Percentiles rank a stretch among this genome's conserved stretches.
phyloP scores from a whole-genome alignment of 257 asterid genomes.

The Solanum virginianum region DNA sequence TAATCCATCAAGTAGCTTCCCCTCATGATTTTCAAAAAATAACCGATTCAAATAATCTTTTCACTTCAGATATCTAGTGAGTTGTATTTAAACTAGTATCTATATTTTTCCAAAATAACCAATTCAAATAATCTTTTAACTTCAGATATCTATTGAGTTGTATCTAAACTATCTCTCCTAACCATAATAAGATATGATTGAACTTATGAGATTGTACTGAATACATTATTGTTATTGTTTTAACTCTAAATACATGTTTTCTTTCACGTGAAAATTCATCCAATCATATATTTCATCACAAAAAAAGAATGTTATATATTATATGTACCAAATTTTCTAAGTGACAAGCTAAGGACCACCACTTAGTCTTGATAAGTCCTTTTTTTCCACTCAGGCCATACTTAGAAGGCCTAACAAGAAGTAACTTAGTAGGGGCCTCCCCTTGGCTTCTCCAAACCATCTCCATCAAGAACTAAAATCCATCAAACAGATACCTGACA shows the following conservation, averaged over 20 bases:
- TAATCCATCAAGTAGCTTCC: not conserved
- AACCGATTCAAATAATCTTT: not conserved
- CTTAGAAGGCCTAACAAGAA: not conserved
- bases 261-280: not conserved
- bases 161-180: not conserved
- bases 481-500: conserved; percentile 1
- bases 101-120: not conserved
- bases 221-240: not conserved
- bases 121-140: not conserved
- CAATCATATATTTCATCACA: not conserved
- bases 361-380: not conserved
- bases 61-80: too few relatives aligned
- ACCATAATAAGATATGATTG: not conserved
- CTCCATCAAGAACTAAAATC: not conserved
- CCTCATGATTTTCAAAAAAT: not conserved
- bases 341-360: not conserved
- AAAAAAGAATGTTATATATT: not conserved
- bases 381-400: not conserved
- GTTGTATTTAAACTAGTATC: not conserved
- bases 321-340: not conserved
- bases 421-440: conserved; percentile 13
- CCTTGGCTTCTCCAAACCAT: not conserved
- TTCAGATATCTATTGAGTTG: too few relatives aligned
- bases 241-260: not conserved
- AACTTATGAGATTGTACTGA: not conserved